A percentile compares a stretch with the other conserved stretches of the same genome.
phyloP scores from a whole-genome alignment of 2,329 filamentous ascomycete genomes.

The Pestalotiopsis sp. region DNA sequence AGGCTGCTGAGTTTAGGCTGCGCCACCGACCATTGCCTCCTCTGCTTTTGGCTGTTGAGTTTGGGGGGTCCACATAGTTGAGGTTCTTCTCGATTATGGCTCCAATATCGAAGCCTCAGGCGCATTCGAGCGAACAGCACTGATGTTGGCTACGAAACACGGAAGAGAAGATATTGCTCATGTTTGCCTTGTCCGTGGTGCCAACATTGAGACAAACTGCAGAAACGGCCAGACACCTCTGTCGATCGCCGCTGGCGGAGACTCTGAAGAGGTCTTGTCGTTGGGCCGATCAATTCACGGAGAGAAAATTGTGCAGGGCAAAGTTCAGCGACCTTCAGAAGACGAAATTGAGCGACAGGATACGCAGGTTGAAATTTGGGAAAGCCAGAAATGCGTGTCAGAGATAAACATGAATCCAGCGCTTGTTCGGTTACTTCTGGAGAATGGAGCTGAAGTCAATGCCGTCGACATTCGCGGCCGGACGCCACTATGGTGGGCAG shows the following conservation, averaged over 20 bases:
- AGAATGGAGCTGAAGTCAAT: neutral
- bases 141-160: neutral
- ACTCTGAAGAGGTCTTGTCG: neutral
- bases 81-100: too few relatives aligned
- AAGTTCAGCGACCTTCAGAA: too few relatives aligned
- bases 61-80: too few relatives aligned
- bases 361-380: too few relatives aligned
- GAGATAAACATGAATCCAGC: too few relatives aligned
- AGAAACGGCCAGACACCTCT: neutral
- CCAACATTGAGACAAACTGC: neutral
- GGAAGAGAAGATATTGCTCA: neutral
- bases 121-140: too few relatives aligned
- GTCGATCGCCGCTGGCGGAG: neutral
- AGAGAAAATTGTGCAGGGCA: neutral
- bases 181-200: neutral
- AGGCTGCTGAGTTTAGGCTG: too few relatives aligned
- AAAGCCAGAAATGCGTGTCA: too few relatives aligned
- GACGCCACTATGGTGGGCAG: neutral
- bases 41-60: too few relatives aligned
- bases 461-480: neutral
- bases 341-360: too few relatives aligned
- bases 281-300: neutral
- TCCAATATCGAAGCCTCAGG: too few relatives aligned
- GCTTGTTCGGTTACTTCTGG: neutral
- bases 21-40: too few relatives aligned